These are phyloP conservation scores for Chaetomium sp. DNA, from an alignment of 2,329 filamentous ascomycete species.

Conservation along the genomic window DNA sequence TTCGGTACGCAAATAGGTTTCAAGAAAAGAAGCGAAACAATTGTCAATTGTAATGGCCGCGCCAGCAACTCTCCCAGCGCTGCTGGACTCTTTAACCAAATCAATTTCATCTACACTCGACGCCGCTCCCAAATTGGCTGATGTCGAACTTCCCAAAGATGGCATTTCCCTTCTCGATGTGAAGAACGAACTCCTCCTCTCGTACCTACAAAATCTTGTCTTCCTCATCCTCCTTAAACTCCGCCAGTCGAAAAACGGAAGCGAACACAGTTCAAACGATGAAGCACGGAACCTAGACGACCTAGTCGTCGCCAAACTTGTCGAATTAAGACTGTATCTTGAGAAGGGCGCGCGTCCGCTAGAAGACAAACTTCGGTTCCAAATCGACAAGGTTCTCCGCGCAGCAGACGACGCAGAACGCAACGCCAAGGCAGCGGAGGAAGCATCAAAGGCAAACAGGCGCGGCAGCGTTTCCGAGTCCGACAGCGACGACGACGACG, in stretches of 20 bases:
- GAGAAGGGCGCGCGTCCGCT: slow-evolving; percentile 88
- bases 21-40: not conserved
- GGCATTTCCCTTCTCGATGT: slow-evolving; percentile 92
- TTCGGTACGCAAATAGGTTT: not conserved
- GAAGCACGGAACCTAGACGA: slow-evolving; percentile 47
- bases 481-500: slow-evolving; percentile 15
- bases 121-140: slow-evolving; percentile 54
- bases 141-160: slow-evolving; percentile 66
- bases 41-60: slow-evolving; percentile 24
- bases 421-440: slow-evolving; percentile 32
- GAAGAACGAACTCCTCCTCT: slow-evolving; percentile 95
- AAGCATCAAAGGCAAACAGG: slow-evolving; percentile 29
- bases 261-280: slow-evolving; percentile 25
- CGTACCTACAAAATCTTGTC: slow-evolving; percentile 90
- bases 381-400: slow-evolving; percentile 89
- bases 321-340: slow-evolving; percentile 83
- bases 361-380: slow-evolving; percentile 86
- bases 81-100: slow-evolving; percentile 48
- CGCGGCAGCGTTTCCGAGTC: slow-evolving; percentile 21
- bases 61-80: slow-evolving; percentile 35
- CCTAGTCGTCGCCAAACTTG: slow-evolving; percentile 75
- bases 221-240: slow-evolving; percentile 81
- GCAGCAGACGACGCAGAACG: slow-evolving; percentile 70
- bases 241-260: slow-evolving; percentile 42
- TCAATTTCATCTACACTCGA: slow-evolving; percentile 60